These are phyloP conservation scores for Trichomonascaceae sp. DNA, from an alignment of 1,139 yeast genomes.

Conservation along the genomic window DNA sequence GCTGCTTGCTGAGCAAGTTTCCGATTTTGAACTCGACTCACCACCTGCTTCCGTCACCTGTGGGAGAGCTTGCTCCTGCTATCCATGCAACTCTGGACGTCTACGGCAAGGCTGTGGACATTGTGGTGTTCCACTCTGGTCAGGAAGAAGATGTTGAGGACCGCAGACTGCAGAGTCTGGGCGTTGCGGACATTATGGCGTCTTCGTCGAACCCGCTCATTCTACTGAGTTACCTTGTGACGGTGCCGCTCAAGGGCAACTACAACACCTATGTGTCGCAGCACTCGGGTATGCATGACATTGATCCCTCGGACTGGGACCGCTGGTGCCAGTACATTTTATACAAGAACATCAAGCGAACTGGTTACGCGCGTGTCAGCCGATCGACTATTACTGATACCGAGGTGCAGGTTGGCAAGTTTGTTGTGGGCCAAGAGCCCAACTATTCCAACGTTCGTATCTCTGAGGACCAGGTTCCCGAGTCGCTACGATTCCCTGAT, in stretches of 20 bases:
- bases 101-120: constrained; percentile 73
- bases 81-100: constrained; percentile 91
- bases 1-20: constrained; percentile 81
- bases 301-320: constrained; percentile 89
- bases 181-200: constrained; percentile 70
- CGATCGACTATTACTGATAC: constrained; percentile 94
- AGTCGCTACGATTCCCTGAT: constrained; percentile 65
- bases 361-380: constrained; percentile 88
- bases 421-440: constrained; percentile 42
- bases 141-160: constrained; percentile 97
- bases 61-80: constrained; percentile 96
- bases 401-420: constrained; percentile 89
- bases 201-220: constrained; percentile 64
- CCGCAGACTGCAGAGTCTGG: constrained; percentile 73
- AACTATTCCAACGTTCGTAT: constrained; percentile 43
- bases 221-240: constrained; percentile 77
- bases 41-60: constrained; percentile 88
- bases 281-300: constrained; percentile 76
- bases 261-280: constrained; percentile 85
- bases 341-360: constrained; percentile 73
- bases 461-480: constrained; percentile 43
- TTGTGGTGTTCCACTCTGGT: constrained; percentile 94
- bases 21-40: constrained; percentile 86
- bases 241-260: constrained; percentile 76
- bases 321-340: constrained; percentile 97